These are phyloP conservation scores for Boletus huronensis DNA, from an alignment of 768 basidiomycete genomes.

Conservation along the genomic window DNA sequence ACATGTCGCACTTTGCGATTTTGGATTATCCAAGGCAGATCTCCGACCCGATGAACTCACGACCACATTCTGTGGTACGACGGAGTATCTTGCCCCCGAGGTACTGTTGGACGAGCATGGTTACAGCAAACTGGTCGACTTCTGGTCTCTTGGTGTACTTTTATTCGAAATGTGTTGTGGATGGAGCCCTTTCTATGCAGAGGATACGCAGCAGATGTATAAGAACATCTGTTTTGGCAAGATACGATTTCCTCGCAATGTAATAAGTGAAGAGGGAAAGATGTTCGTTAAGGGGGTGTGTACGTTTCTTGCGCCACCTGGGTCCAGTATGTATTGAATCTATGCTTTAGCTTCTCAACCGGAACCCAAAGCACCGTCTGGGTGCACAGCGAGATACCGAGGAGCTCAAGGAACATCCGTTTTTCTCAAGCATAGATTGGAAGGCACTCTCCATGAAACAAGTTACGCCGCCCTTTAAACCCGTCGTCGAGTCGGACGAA, in stretches of 20 bases:
- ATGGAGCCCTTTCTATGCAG: slow-evolving; percentile 99
- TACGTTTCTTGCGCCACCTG: slow-evolving; percentile 21
- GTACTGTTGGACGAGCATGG: slow-evolving; percentile 98
- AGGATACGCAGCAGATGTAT: slow-evolving; percentile 99
- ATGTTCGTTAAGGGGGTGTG: slow-evolving; percentile 97
- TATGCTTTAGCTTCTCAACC: slow-evolving; percentile 77
- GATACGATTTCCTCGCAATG: slow-evolving; percentile 95
- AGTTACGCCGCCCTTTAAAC: slow-evolving; percentile 96
- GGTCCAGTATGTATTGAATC: slow-evolving; percentile 14
- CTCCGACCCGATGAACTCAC: slow-evolving; percentile 90
- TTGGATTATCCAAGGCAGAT: slow-evolving; percentile 96
- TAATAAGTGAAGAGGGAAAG: slow-evolving; percentile 97
- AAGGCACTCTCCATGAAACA: slow-evolving; percentile 79
- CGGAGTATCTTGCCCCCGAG: slow-evolving; percentile 97
- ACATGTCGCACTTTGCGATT: slow-evolving; percentile 97
- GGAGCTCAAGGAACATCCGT: slow-evolving; percentile 94
- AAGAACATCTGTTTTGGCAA: slow-evolving; percentile 99
- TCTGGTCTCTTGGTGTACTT: slow-evolving; percentile 94
- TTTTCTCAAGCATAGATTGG: slow-evolving; percentile 94
- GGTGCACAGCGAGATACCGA: slow-evolving; percentile 88
- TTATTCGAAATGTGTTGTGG: slow-evolving; percentile 99
- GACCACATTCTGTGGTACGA: slow-evolving; percentile 99
- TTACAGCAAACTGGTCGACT: slow-evolving; percentile 97
- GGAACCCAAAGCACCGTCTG: slow-evolving; percentile 96
- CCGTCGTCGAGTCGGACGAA: slow-evolving; percentile 96